These are phyloP conservation scores for Symbiotaphrina buchneri DNA, from an alignment of 495 filamentous ascomycete species.

Conservation along the genomic window DNA sequence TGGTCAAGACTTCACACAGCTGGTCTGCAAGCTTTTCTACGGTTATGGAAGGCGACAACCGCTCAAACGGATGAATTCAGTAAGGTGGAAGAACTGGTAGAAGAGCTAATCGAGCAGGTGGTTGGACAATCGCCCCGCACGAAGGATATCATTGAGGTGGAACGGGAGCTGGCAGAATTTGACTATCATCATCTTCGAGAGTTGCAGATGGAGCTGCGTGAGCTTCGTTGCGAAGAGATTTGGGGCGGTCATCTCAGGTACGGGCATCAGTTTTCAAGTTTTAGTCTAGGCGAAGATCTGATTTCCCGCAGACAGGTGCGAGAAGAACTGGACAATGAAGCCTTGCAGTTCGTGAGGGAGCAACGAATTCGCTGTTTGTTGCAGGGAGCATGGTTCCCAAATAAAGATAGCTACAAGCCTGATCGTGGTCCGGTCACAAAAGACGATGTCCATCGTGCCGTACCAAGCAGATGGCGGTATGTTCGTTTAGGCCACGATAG, in stretches of 20 bases:
- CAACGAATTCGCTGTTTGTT: slow-evolving; percentile 86
- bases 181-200: slow-evolving; percentile 55
- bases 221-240: slow-evolving; percentile 76
- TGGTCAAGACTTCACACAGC: slow-evolving; percentile 92
- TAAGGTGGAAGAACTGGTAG: slow-evolving; percentile 74
- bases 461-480: slow-evolving; percentile 42
- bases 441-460: slow-evolving; percentile 15
- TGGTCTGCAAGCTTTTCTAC: slow-evolving; percentile 71
- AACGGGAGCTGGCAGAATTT: slow-evolving; percentile 70
- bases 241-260: slow-evolving; percentile 69
- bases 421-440: slow-evolving; percentile 15
- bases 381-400: slow-evolving; percentile 76
- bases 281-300: not conserved
- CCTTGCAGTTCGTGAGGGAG: slow-evolving; percentile 87
- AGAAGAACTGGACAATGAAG: slow-evolving; percentile 83
- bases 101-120: slow-evolving; percentile 80
- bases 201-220: slow-evolving; percentile 86
- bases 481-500: slow-evolving; percentile 82
- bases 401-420: slow-evolving; percentile 17
- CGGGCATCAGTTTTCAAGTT: not conserved
- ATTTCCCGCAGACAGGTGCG: slow-evolving; percentile 46
- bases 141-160: slow-evolving; percentile 72
- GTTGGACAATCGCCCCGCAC: slow-evolving; percentile 64
- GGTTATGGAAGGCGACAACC: slow-evolving; percentile 76
- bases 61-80: slow-evolving; percentile 73